phyloP scores from a whole-genome alignment of 257 asterid species.

The Nicotiana benthamiana region DNA sequence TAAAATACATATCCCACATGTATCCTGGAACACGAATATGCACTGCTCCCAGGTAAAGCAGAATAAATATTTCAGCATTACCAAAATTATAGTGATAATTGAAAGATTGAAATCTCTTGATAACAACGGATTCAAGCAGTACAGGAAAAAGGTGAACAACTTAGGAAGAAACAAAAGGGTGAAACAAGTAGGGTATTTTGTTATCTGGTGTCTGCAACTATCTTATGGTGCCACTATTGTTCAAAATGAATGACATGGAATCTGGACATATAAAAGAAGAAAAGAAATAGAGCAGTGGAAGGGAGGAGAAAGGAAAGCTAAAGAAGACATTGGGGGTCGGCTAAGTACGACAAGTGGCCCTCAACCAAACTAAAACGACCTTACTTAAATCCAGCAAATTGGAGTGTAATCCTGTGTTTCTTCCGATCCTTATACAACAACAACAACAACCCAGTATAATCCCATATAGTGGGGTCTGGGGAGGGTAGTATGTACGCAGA shows the following conservation, averaged over 20 bases:
- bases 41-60: not conserved
- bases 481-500: too few species aligned
- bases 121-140: not conserved
- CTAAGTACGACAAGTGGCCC: not conserved
- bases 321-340: not conserved
- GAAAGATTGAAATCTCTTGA: not conserved
- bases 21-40: not conserved
- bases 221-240: not conserved
- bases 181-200: not conserved
- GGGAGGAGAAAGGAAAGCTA: not conserved
- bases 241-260: not conserved
- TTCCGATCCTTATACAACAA: too few species aligned
- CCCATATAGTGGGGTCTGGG: too few species aligned
- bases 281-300: too few species aligned
- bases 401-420: not conserved
- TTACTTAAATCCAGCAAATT: not conserved
- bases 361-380: not conserved
- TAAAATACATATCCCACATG: not conserved
- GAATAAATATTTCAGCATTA: not conserved
- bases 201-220: not conserved
- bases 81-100: not conserved
- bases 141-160: not conserved
- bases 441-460: too few species aligned
- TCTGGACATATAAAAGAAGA: not conserved
- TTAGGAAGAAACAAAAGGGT: not conserved